A percentile compares a stretch with the other conserved stretches of the same genome.
Evolutionary conservation across 768 basidiomycete species (phyloP).

Genomic region (Pisolithus sp.): DNA sequence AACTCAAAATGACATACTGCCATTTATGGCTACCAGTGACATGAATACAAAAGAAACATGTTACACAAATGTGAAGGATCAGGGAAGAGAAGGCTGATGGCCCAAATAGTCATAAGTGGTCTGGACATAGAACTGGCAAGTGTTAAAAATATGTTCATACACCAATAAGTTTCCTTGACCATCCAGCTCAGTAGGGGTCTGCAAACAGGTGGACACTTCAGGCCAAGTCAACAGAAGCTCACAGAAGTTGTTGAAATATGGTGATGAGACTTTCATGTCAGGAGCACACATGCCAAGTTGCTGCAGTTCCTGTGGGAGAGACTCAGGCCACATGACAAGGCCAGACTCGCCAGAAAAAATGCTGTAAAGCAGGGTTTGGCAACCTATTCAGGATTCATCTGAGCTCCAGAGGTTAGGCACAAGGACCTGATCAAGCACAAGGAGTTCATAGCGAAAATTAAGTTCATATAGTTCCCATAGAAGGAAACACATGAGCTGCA

Average conservation of each 20-base stretch:
- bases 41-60: too few species aligned
- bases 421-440: conserved; percentile 8
- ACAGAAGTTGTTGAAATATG: conserved; percentile 1
- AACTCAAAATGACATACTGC: too few species aligned
- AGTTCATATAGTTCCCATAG: conserved; percentile 18
- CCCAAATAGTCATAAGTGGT: too few species aligned
- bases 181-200: neutral
- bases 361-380: neutral
- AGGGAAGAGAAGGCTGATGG: too few species aligned
- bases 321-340: neutral
- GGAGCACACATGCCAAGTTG: neutral
- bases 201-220: neutral
- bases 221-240: neutral
- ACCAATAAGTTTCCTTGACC: neutral
- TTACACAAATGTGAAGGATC: too few species aligned
- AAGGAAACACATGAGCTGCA: conserved; percentile 1
- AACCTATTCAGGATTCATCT: neutral
- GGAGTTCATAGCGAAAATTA: conserved; percentile 15
- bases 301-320: neutral
- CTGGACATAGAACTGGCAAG: too few species aligned
- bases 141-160: too few species aligned
- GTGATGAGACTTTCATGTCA: neutral
- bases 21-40: too few species aligned
- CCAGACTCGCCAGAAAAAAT: conserved; percentile 2
- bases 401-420: neutral